Evolutionary conservation across 306 rosid genomes (phyloP).

Genomic region (Vigna hirtella): DNA sequence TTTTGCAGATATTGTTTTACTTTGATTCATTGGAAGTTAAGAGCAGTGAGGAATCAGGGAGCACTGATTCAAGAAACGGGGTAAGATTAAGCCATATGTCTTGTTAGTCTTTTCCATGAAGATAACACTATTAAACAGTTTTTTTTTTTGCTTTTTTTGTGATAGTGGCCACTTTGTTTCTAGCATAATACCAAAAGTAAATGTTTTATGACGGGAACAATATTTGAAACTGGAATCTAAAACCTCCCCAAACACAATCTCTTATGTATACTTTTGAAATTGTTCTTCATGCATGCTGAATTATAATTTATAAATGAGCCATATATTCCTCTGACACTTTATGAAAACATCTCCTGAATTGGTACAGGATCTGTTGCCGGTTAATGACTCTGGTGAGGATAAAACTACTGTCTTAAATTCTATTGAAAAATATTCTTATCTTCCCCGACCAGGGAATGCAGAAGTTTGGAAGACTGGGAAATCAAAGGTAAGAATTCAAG

Average conservation of each 20-base stretch:
- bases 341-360: conserved; percentile 32
- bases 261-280: conserved; percentile 29
- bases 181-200: conserved; percentile 19
- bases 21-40: conserved; percentile 68
- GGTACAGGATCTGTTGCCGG: conserved; percentile 57
- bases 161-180: conserved; percentile 20
- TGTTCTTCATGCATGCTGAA: conserved; percentile 26
- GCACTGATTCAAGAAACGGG: conserved; percentile 50
- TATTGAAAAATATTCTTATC: conserved; percentile 60
- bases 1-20: conserved; percentile 70
- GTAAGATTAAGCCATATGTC: conserved; percentile 55
- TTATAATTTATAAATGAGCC: conserved; percentile 7
- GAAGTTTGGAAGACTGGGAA: conserved; percentile 72
- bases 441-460: conserved; percentile 46
- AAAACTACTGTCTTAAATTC: conserved; percentile 51
- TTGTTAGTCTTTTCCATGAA: conserved; percentile 33
- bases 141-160: conserved; percentile 29
- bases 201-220: conserved; percentile 25
- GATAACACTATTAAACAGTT: not conserved
- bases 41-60: conserved; percentile 53
- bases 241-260: conserved; percentile 5
- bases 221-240: conserved; percentile 22
- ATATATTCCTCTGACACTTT: not conserved
- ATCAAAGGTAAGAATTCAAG: conserved; percentile 60
- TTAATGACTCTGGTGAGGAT: conserved; percentile 44